Conservation (phyloP, 805 yeast genomes). For the Yueomyces sinensis region DNA sequence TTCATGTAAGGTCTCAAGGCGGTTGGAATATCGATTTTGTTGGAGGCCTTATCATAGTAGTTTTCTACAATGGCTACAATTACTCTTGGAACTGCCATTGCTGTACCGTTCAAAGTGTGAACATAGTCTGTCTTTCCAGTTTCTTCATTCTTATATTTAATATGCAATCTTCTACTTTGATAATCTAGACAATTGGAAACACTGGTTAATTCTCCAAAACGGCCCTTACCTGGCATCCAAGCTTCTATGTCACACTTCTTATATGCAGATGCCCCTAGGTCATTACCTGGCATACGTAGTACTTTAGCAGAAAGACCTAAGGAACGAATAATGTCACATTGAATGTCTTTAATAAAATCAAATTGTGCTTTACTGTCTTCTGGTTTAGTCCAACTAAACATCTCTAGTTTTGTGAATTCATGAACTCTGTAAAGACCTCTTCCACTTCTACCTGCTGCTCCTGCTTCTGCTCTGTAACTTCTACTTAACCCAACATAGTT, state of each 20-base stretch:
- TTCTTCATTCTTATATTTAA: conserved; percentile 33
- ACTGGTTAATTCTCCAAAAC: conserved; percentile 88
- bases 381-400: conserved; percentile 57
- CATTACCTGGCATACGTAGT: conserved; percentile 78
- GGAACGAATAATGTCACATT: conserved; percentile 45
- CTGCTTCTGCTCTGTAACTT: conserved; percentile 92
- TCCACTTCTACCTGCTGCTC: conserved; percentile 88
- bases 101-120: conserved; percentile 89
- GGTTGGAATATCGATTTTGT: conserved; percentile 49
- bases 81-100: conserved; percentile 87
- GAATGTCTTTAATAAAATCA: conserved; percentile 49
- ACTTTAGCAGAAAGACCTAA: conserved; percentile 75
- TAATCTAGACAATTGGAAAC: conserved; percentile 87
- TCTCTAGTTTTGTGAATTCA: conserved; percentile 89
- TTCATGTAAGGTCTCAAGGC: conserved; percentile 65
- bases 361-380: conserved; percentile 37
- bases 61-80: conserved; percentile 85
- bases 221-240: conserved; percentile 94
- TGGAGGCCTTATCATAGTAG: conserved; percentile 46
- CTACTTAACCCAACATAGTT: conserved; percentile 71
- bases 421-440: conserved; percentile 89
- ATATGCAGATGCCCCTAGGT: conserved; percentile 86
- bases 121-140: conserved; percentile 33
- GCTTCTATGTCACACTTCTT: conserved; percentile 91
- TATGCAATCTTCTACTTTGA: conserved; percentile 73